phyloP scores from a whole-genome alignment of 192 early-diverging fungal species.

The Dissophora ornata region DNA sequence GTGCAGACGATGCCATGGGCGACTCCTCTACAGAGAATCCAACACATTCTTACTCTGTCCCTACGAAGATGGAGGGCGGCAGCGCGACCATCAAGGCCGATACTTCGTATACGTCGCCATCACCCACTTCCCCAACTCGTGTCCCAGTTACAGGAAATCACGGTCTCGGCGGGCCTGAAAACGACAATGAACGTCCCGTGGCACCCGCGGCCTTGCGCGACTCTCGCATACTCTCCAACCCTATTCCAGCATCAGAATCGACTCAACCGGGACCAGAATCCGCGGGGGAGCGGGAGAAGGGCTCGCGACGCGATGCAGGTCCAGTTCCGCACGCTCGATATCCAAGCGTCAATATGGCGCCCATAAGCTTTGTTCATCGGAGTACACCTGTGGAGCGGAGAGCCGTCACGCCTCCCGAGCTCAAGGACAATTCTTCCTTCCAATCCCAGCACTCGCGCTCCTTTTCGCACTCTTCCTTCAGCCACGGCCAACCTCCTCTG shows the following conservation, averaged over 20 bases:
- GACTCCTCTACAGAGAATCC: conserved; percentile 10
- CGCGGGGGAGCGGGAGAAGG: conserved; percentile 5
- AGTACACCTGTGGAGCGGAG: neutral
- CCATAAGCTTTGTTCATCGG: conserved; percentile 43
- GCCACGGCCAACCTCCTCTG: conserved; percentile 8
- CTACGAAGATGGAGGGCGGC: neutral
- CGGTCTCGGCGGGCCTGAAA: neutral
- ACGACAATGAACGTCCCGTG: neutral
- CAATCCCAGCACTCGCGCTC: conserved; percentile 27
- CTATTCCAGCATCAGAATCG: neutral
- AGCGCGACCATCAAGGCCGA: conserved; percentile 6
- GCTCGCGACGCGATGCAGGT: neutral
- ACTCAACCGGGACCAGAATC: neutral
- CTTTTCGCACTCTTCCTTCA: conserved; percentile 34
- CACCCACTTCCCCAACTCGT: conserved; percentile 9
- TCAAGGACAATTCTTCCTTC: neutral
- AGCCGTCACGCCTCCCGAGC: conserved; percentile 8
- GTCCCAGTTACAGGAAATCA: neutral
- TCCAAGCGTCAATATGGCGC: neutral
- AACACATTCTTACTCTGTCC: neutral
- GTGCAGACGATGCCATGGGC: conserved; percentile 10
- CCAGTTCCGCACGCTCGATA: conserved; percentile 18
- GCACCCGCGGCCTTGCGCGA: neutral
- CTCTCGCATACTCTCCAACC: neutral
- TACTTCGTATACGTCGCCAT: conserved; percentile 9